Evolutionary conservation across 2,329 filamentous ascomycete genomes (phyloP), one percentile per base, ranked within the genome.

Genomic region (Botrytis elliptica): DNA sequence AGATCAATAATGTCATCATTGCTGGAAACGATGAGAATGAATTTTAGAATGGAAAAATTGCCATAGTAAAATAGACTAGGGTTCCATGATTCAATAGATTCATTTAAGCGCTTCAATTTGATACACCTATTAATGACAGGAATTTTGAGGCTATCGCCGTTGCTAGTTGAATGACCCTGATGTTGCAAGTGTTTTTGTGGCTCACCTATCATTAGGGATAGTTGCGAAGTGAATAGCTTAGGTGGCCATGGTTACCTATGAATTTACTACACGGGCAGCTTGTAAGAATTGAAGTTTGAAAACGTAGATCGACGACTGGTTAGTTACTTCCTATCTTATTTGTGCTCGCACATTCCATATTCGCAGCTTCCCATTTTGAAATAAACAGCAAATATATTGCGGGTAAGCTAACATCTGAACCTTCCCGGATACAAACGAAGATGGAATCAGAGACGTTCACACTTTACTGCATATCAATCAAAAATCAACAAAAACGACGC

Each of bases 1-100:
- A 97, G 90, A 90, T 95, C 82, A 97, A 98, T 87, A 97, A 97
- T 83, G 95, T 98, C 77, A 97, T 98, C 83, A 91, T 98, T 79
- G 90, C 94, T 74, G 95, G 95, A 73, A 90, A 89, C 77, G 95
- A 95, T 78, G 93, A 97, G 76, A 90, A 95, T 77, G 94, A 97
- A 79, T 97, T 92, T 84, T 97, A 92, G 74, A 77, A 42, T 44
- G 25, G 49, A 22, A 22, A 59, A 44, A 57, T 18, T 44, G 42
- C 67, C 67, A 60, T 70, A 44, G 67, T 60, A 70, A 59, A 60
- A 70, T 70, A 70, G 52, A 59, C 52, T 70, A 70, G 52, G 67
- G 38, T 36, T 60, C 6, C 52, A 70, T 60, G 36, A 70, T 70
- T 40, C 36, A 42, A 22, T 60, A 59, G n/a, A 60, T 33, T 60